Conservation (phyloP, 1,139 yeast species). For the Eremothecium coryli region DNA sequence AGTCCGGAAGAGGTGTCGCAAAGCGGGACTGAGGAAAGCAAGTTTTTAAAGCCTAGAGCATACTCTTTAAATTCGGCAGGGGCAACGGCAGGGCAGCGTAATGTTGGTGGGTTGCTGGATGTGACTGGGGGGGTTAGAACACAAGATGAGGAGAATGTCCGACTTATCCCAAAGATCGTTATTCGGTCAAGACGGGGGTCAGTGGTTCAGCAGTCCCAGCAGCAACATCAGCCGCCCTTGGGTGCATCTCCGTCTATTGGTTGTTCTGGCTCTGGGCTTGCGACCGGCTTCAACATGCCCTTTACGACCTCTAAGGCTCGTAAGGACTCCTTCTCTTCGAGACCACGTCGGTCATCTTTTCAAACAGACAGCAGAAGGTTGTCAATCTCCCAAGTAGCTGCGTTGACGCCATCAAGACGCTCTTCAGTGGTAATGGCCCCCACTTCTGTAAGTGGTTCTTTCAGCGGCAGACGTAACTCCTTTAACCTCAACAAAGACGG, state of each 20-base stretch:
- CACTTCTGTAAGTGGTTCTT: conserved; percentile 7
- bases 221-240: conserved; percentile 8
- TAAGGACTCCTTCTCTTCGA: conserved; percentile 27
- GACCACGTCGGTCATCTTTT: conserved; percentile 28
- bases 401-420: conserved; percentile 22
- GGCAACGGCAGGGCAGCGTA: background rate
- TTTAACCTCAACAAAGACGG: conserved; percentile 8
- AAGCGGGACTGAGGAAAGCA: conserved; percentile 13
- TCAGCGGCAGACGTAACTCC: conserved; percentile 9
- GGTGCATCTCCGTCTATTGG: conserved; percentile 6
- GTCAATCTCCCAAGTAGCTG: conserved; percentile 5
- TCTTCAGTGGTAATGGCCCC: conserved; percentile 25
- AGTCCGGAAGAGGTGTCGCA: conserved; percentile 3
- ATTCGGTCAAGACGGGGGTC: conserved; percentile 31
- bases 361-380: conserved; percentile 8
- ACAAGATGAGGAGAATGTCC: conserved; percentile 26
- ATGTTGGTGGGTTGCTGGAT: background rate
- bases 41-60: conserved; percentile 25
- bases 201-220: conserved; percentile 12
- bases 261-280: conserved; percentile 9
- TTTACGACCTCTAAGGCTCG: conserved; percentile 24
- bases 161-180: conserved; percentile 29
- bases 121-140: conserved; percentile 2
- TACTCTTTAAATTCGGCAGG: conserved; percentile 19
- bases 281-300: conserved; percentile 19